phyloP scores from a whole-genome alignment of 495 filamentous ascomycete genomes.

The Neurospora sp. region DNA sequence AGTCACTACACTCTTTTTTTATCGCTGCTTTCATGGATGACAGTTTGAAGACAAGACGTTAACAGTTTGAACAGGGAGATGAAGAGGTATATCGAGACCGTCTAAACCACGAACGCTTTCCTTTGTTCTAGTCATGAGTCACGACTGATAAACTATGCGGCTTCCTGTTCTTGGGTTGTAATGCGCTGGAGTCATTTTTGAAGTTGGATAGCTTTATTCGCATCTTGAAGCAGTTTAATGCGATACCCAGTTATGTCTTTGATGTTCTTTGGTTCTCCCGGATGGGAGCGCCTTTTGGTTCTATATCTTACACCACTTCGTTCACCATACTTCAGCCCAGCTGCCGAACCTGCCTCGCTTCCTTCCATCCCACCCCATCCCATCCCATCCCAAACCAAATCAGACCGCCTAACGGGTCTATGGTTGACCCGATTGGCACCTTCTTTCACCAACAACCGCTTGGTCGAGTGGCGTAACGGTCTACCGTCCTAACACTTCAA shows the following conservation, averaged over 20 bases:
- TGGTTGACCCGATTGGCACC: background rate
- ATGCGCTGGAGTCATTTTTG: background rate
- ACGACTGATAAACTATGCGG: background rate
- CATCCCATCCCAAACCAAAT: background rate
- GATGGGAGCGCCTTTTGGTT: background rate
- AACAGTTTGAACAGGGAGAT: slow-evolving; percentile 41
- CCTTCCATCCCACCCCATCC: background rate
- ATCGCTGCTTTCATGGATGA: background rate
- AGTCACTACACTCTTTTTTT: slow-evolving; percentile 12
- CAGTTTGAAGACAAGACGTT: background rate
- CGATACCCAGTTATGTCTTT: background rate
- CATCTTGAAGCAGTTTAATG: background rate
- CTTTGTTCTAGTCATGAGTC: background rate
- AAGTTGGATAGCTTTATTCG: background rate
- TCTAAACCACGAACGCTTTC: slow-evolving; percentile 25
- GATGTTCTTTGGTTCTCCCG: background rate
- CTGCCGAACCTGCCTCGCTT: background rate
- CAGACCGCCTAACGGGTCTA: background rate
- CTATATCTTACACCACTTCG: background rate
- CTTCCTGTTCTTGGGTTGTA: background rate
- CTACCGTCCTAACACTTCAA: background rate
- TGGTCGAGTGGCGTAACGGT: background rate
- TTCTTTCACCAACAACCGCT: background rate
- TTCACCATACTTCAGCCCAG: background rate
- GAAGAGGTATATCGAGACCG: slow-evolving; percentile 63